These are phyloP conservation scores for Medicago lupulina DNA, from an alignment of 306 rosid genomes.

Conservation along the genomic window DNA sequence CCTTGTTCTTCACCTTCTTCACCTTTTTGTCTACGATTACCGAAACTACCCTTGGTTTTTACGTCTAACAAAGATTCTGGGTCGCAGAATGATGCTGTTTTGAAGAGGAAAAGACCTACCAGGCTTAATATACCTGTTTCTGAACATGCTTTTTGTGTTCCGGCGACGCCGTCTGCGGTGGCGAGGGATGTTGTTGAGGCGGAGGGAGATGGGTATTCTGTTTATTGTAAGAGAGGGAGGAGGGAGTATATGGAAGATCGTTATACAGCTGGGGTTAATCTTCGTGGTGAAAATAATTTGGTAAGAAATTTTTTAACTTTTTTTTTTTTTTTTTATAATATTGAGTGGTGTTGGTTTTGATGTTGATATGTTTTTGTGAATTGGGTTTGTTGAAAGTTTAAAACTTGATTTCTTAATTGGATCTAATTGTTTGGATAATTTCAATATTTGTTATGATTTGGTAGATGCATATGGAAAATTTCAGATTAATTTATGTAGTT, in stretches of 20 bases:
- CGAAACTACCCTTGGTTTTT: conserved; percentile 57
- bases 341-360: neutral
- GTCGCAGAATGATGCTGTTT: conserved; percentile 58
- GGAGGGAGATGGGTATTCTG: conserved; percentile 65
- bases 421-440: neutral
- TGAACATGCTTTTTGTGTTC: conserved; percentile 43
- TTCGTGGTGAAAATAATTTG: conserved; percentile 77
- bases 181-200: conserved; percentile 67
- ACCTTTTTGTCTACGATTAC: conserved; percentile 70
- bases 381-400: conserved; percentile 39
- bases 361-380: conserved; percentile 11
- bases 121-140: conserved; percentile 77
- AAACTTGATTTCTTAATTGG: conserved; percentile 15
- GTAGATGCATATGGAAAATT: neutral
- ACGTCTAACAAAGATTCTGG: conserved; percentile 40
- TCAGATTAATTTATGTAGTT: conserved; percentile 7
- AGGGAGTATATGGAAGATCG: conserved; percentile 95
- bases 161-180: conserved; percentile 55
- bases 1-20: conserved; percentile 64
- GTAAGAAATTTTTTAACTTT: conserved; percentile 47
- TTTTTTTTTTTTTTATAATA: neutral
- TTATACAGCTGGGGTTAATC: conserved; percentile 64
- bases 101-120: conserved; percentile 91
- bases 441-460: neutral
- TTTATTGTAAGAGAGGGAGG: conserved; percentile 88